Base-by-base conservation (phyloP, 441 rosid genomes). In the Gossypium davidsonii region DNA sequence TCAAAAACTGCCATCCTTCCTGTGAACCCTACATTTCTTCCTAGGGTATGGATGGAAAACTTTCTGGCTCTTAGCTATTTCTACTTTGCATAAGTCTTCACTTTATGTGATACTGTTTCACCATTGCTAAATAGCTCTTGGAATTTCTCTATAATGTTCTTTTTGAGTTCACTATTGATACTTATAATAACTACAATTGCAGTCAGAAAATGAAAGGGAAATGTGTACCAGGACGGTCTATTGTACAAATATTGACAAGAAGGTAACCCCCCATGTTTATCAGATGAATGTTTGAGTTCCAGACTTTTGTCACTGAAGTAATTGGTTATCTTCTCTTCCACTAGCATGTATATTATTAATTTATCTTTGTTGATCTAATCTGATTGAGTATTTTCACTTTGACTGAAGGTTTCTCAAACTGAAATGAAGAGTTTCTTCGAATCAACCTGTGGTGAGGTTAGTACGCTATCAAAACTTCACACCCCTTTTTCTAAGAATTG, bases 1-100 rank as follows among this genome's bases (percentile, higher is more conserved):
- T 89, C 93, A 28, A 89, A 89, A 79, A 89, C 93, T 72, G 93
- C 93, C 51, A 89, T 89, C 66, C 93, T 89, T 78, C 93, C 91
- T 37, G 93, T 89, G 78, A 89, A 89, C 80, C 93, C 93, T 21
- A 85, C 79, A 52, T 89, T 77, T 82, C 91, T 89, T 74, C 93
- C 91, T 34, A 84, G 88, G 90, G 93, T 89, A 84, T 75, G 44
- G 11, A 31, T 67, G 37, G 10, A 31, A 59, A 39, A n/a, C 28
- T 18, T 46, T 69, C 31, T 11, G 46, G 42, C 48, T 67, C 62
- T 12, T 26, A 18, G 2, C 8, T 25, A 48, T 59, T 49, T 70
- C 73, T 11, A 1, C 64, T 11, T 74, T 61, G 49, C 66, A 52
- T 34, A 49, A 63, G 51, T 20, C 48, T 51, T 74, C 1, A 67